phyloP scores from a whole-genome alignment of 805 yeast species.

The Sugiyamaella mastotermitis region DNA sequence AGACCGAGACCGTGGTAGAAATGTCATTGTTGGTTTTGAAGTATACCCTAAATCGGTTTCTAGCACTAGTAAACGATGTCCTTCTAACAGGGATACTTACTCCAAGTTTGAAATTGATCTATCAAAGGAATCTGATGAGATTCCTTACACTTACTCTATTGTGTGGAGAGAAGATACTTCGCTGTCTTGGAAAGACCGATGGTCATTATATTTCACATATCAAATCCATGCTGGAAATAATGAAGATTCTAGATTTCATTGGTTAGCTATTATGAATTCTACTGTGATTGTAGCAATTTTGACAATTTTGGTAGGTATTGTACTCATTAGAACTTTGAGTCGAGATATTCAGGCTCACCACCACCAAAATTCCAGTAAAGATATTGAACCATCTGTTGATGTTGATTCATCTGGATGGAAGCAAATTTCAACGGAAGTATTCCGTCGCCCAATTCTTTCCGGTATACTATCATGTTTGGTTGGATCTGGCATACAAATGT shows the following conservation, averaged over 20 bases:
- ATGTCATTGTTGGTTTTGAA: constrained; percentile 75
- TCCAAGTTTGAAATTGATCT: constrained; percentile 50
- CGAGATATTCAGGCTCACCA: constrained; percentile 41
- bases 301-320: constrained; percentile 58
- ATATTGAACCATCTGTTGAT: constrained; percentile 2
- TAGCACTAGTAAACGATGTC: constrained; percentile 50
- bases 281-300: constrained; percentile 56
- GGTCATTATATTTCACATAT: constrained; percentile 63
- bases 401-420: constrained; percentile 43
- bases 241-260: constrained; percentile 43
- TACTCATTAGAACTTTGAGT: constrained; percentile 50
- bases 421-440: constrained; percentile 47
- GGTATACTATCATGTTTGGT: constrained; percentile 49
- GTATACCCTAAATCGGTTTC: constrained; percentile 79
- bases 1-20: constrained; percentile 29
- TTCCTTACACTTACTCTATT: constrained; percentile 80
- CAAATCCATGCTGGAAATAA: background rate
- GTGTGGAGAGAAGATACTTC: constrained; percentile 80
- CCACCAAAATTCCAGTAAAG: constrained; percentile 12
- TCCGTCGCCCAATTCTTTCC: constrained; percentile 44
- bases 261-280: constrained; percentile 73
- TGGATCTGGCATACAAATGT: constrained; percentile 70
- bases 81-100: constrained; percentile 61
- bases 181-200: constrained; percentile 59
- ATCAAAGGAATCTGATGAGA: constrained; percentile 17